Base-by-base conservation (phyloP, 352 stramenopile species). In the Phytophthora sp. region DNA sequence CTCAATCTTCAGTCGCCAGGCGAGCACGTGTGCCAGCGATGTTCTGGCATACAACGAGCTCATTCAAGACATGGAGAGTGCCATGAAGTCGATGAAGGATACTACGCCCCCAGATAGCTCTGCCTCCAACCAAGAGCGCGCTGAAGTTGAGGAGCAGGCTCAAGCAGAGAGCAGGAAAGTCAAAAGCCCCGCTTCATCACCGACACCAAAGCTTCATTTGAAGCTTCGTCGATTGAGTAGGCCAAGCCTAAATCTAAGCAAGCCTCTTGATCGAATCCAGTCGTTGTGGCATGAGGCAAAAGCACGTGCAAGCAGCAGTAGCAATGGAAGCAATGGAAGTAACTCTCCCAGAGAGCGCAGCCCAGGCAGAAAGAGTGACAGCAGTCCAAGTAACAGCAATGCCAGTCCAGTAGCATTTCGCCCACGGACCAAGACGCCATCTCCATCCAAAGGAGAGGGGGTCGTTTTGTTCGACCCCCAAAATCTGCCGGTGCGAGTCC, bases 21-120 rank as follows among this genome's bases (percentile, higher is more conserved):
- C 72, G 15, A 88, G 78, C 51, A 88, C 74, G 9, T 84, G 77
- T 34, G 76, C 57, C 8, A 86, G 76, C n/a, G 81, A 90, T 32
- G 73, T 86, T 9, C 50, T 87, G 31, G 69, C 62, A 1, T 90
- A 87, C 60, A 90, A 88, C 45, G 76, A 86, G 27, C 72, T 81
- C 28, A 90, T 90, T 55, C 79, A 83, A 48, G 67, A 84, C 21
- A 79, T 90, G 72, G 81, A 90, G 52, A 70, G 51, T 31, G 57
- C 57, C 8, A 65, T 74, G 49, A 69, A 46, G 17, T 59, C 52
- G 7, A 65, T 62, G 52, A 50, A 73, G 8, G 48, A 73, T 8
- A 48, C 31, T 6, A 43, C 52, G 10, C 39, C 61, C 55, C 31
- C 41, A 20, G 8, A 49, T 6, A 69, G 46, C 30, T 42, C 20